Percentiles rank a stretch among this genome's conserved stretches.
Evolutionary conservation across 345 rosid genomes (phyloP).

Genomic region (Ceriops tagal): DNA sequence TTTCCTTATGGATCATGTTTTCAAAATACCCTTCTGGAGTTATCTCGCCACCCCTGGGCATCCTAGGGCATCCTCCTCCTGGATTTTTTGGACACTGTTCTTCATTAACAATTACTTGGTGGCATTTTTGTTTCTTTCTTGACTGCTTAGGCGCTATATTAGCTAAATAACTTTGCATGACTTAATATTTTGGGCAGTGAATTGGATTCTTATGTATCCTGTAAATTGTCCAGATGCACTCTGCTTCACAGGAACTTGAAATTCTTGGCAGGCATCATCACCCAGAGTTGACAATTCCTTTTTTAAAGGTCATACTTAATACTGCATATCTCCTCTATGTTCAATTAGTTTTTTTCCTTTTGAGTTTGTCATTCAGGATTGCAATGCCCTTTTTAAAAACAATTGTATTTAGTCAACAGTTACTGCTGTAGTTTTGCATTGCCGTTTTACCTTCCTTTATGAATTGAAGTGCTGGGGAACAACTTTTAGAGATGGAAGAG

Average conservation of each 20-base stretch:
- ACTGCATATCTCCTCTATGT: neutral
- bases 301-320: constrained; percentile 63
- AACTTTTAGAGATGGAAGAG: too few relatives aligned
- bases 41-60: too few relatives aligned
- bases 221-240: constrained; percentile 58
- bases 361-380: neutral
- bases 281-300: constrained; percentile 77
- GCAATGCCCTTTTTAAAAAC: neutral
- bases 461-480: too few relatives aligned
- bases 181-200: neutral
- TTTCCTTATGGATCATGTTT: too few relatives aligned
- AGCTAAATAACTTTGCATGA: neutral
- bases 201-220: constrained; percentile 9
- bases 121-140: neutral
- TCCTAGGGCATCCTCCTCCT: neutral
- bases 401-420: too few relatives aligned
- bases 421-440: too few relatives aligned
- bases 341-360: neutral
- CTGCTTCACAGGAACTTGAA: constrained; percentile 78
- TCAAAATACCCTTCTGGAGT: too few relatives aligned
- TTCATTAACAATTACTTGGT: neutral
- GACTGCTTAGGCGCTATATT: neutral
- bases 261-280: constrained; percentile 90
- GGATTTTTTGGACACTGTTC: neutral
- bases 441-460: too few relatives aligned